A percentile compares a stretch with the other conserved stretches of the same genome.
phyloP scores from a whole-genome alignment of 2,329 filamentous ascomycete genomes.

The Aureobasidium leucospermi region DNA sequence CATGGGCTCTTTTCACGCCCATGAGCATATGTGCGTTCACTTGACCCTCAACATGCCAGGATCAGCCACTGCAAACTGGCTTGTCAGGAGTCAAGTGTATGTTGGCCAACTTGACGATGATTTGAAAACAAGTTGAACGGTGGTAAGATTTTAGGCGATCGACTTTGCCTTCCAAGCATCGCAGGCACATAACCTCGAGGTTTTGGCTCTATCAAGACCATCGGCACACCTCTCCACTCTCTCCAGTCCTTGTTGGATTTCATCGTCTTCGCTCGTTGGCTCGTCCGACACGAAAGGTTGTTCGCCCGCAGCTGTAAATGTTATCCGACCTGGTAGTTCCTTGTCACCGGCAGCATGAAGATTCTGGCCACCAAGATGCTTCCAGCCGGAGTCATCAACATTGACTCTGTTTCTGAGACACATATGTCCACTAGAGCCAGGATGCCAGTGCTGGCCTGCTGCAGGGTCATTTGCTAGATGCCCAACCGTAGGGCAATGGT shows the following conservation, averaged over 20 bases:
- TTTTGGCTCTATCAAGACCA: background rate
- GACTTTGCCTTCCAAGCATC: background rate
- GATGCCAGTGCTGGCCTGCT: conserved; percentile 52
- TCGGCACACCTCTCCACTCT: too few relatives aligned
- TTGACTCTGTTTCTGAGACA: conserved; percentile 28
- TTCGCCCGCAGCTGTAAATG: too few relatives aligned
- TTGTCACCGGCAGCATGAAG: too few relatives aligned
- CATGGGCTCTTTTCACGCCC: conserved; percentile 25
- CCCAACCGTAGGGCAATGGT: too few relatives aligned
- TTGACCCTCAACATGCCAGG: conserved; percentile 44
- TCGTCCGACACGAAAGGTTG: too few relatives aligned
- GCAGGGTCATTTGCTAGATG: conserved; percentile 23
- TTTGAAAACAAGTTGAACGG: conserved; percentile 31
- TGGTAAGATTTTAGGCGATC: background rate
- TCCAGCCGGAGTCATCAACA: background rate
- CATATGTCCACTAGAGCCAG: conserved; percentile 48
- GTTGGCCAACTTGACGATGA: conserved; percentile 57
- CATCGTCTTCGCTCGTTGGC: too few relatives aligned
- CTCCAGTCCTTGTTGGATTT: too few relatives aligned
- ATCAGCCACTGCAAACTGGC: conserved; percentile 47
- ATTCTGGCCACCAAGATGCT: background rate
- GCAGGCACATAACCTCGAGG: too few relatives aligned
- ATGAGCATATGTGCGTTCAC: conserved; percentile 55
- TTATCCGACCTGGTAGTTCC: too few relatives aligned
- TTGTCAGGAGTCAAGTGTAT: conserved; percentile 54